These are phyloP conservation scores for Oryza officinalis DNA, from an alignment of 176 grass and related monocot genomes.

Conservation along the genomic window DNA sequence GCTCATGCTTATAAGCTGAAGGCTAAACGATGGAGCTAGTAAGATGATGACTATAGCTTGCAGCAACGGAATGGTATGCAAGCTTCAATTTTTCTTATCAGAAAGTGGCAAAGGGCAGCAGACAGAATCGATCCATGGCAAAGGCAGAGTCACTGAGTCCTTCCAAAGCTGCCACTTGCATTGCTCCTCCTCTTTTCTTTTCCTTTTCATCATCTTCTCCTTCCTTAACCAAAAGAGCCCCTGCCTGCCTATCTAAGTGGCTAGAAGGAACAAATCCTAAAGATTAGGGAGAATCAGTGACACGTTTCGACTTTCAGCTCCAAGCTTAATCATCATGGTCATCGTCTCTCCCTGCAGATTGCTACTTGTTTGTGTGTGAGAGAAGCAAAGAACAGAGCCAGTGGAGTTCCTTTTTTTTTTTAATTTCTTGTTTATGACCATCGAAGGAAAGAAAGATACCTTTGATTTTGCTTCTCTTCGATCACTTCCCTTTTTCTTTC, in stretches of 20 bases:
- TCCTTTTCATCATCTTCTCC: background rate
- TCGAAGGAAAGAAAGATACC: background rate
- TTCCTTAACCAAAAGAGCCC: background rate
- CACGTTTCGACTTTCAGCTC: conserved; percentile 39
- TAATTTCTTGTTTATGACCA: background rate
- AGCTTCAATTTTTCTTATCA: background rate
- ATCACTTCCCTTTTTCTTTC: background rate
- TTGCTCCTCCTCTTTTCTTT: background rate
- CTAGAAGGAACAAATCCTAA: background rate
- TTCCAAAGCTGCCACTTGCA: conserved; percentile 1
- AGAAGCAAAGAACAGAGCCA: conserved; percentile 20
- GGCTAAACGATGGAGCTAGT: no score
- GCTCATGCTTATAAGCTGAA: no score
- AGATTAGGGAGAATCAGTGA: conserved; percentile 3
- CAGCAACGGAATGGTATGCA: background rate
- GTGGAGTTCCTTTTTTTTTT: background rate
- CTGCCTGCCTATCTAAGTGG: background rate
- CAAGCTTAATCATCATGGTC: background rate
- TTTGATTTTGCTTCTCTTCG: background rate
- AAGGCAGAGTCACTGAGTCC: background rate
- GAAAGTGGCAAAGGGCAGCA: background rate
- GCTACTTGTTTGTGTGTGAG: background rate
- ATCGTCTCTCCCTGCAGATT: background rate
- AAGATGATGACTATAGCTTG: no score
- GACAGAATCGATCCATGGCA: conserved; percentile 15